These are phyloP conservation scores for Starmera amethionina DNA, from an alignment of 805 yeast genomes.

Conservation along the genomic window DNA sequence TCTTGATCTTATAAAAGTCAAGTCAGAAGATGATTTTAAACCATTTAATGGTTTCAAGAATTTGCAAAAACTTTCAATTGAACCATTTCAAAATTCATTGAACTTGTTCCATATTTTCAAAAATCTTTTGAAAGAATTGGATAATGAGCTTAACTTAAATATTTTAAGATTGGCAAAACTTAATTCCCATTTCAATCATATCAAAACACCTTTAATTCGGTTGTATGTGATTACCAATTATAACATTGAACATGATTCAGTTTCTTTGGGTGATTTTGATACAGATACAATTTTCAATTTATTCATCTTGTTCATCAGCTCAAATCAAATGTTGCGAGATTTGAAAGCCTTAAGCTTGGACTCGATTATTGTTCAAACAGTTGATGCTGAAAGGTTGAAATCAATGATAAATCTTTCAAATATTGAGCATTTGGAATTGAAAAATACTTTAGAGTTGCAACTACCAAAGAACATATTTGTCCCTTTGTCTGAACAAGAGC, in stretches of 20 bases:
- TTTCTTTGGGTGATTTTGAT: conserved; percentile 11
- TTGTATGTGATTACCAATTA: conserved; percentile 12
- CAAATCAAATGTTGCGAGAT: conserved; percentile 1
- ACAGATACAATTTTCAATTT: conserved; percentile 6
- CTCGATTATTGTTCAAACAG: conserved; percentile 7
- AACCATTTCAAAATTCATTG: conserved; percentile 23
- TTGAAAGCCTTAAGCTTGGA: conserved; percentile 8
- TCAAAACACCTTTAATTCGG: conserved; percentile 8
- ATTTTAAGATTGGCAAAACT: conserved; percentile 8
- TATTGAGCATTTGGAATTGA: conserved; percentile 22
- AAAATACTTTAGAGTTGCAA: conserved; percentile 28
- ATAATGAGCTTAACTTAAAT: conserved; percentile 4
- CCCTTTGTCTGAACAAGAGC: conserved; percentile 6
- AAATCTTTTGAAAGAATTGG: conserved; percentile 6
- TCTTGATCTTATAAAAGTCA: conserved; percentile 19
- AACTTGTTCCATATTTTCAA: conserved; percentile 16
- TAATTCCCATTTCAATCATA: conserved; percentile 6
- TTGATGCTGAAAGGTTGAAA: conserved; percentile 8
- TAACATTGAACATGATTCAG: conserved; percentile 8
- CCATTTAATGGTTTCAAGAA: conserved; percentile 17
- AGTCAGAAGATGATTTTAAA: conserved; percentile 3
- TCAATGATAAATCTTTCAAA: conserved; percentile 3
- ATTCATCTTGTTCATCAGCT: conserved; percentile 3
- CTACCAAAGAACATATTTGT: conserved; percentile 7
- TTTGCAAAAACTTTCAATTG: conserved; percentile 23